Evolutionary conservation across 2,329 filamentous ascomycete genomes (phyloP).

Genomic region (Ceratocystis eucalypticola): DNA sequence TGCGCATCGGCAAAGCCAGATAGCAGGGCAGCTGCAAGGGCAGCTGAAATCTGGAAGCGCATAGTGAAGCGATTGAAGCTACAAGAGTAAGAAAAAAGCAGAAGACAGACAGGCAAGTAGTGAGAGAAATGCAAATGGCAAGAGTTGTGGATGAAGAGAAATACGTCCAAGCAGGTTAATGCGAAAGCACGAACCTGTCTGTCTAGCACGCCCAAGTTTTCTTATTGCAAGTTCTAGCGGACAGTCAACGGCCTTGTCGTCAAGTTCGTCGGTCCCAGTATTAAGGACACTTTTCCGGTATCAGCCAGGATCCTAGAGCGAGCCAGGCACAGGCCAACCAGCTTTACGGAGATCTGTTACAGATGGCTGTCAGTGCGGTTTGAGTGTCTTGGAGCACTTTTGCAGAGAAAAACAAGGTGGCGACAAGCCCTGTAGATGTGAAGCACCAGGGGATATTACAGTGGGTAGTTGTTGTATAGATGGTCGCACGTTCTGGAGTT

Average conservation of each 20-base stretch:
- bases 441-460: background rate
- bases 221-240: background rate
- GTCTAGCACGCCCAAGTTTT: background rate
- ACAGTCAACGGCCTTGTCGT: background rate
- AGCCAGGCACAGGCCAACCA: background rate
- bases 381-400: background rate
- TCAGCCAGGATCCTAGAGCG: constrained; percentile 11
- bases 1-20: constrained; percentile 44
- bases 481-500: background rate
- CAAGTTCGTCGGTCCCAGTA: background rate
- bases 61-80: constrained; percentile 10
- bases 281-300: constrained; percentile 20
- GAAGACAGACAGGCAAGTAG: background rate
- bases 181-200: background rate
- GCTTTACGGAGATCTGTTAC: background rate
- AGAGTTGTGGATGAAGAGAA: background rate
- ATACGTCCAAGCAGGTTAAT: background rate
- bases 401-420: background rate
- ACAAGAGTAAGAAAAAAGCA: background rate
- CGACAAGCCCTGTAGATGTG: background rate
- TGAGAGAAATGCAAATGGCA: background rate
- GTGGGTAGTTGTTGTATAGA: background rate
- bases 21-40: constrained; percentile 15
- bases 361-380: constrained; percentile 1
- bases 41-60: constrained; percentile 17